Conservation (phyloP, 1,284 basidiomycete species). For the Naganishia cerealis region DNA sequence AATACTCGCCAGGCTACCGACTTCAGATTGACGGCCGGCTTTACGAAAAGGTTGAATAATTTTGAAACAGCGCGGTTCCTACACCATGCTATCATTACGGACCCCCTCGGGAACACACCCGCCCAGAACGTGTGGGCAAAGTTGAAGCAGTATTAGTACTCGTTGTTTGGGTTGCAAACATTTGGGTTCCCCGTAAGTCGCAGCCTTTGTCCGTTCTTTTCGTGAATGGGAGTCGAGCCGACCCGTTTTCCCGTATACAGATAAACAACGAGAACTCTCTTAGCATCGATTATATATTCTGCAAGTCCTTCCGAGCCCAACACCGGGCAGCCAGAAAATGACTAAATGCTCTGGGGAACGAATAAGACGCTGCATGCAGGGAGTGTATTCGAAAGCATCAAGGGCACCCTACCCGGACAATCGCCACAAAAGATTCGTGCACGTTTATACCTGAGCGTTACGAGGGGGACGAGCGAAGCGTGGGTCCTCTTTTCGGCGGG, state of each 20-base stretch:
- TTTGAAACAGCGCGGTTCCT: not conserved
- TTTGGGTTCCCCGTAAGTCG: constrained; percentile 3
- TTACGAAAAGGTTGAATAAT: not conserved
- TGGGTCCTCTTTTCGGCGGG: not conserved
- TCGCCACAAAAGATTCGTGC: constrained; percentile 33
- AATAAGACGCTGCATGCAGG: not conserved
- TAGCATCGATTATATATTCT: not conserved
- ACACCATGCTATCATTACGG: not conserved
- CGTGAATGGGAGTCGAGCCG: not conserved
- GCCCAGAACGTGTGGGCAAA: constrained; percentile 2
- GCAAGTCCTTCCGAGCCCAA: not conserved
- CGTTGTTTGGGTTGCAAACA: constrained; percentile 5
- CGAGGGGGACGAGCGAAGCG: constrained; percentile 9
- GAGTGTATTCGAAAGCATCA: not conserved
- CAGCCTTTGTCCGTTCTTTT: not conserved
- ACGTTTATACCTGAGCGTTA: constrained; percentile 34
- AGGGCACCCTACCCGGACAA: constrained; percentile 1
- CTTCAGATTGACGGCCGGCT: not conserved
- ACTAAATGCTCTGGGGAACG: not conserved
- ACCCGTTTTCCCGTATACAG: not conserved
- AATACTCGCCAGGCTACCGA: not conserved
- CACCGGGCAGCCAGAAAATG: not conserved
- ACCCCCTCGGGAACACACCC: not conserved
- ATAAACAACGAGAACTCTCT: constrained; percentile 2
- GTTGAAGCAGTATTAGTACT: constrained; percentile 3